Evolutionary conservation across 2,329 filamentous ascomycete species (phyloP), one percentile per base, ranked within the genome.

Genomic region (Exophiala lecanii-corni): DNA sequence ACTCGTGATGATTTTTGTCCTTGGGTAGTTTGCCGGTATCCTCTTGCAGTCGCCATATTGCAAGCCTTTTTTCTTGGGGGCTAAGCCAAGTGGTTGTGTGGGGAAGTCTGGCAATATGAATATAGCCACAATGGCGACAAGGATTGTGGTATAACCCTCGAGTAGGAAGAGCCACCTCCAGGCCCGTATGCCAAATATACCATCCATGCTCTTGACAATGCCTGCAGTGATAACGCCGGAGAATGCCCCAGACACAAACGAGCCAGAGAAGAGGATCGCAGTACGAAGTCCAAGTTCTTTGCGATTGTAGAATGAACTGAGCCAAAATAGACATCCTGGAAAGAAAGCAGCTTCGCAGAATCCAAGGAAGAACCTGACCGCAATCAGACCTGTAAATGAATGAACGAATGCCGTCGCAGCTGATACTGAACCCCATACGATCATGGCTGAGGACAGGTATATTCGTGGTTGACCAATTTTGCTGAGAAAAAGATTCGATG

Each of bases 21-120:
- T 9, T 9, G 25, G 9, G n/a, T 28, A 28, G n/a, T 28, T n/a
- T n/a, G 9, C n/a, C n/a, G 25, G 25, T 28, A 28, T 28, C 25
- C 25, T 9, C 9, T 28, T 9, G n/a, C 25, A 28, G 9, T 28
- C 9, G 25, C 25, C 9, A 9, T 28, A n/a, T 9, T 28, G 9
- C 25, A 28, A 84, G 59, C 9, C 71, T 58, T 44, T 72, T 67
- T 57, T 81, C 76, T 49, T 81, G 72, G 20, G 76, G 70, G 1
- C 73, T 74, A 49, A 84, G 76, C 58, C 79, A 80, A 7, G 65
- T 65, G 4, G 75, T 79, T 6, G 75, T 79, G 30, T n/a, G n/a
- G n/a, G n/a, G n/a, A n/a, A 61, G 45, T 62, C 59, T 2, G 54
- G 56, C 26, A 62, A 53, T 31, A 61, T 25, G 16, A 57, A 59